Percentiles rank a stretch among this genome's conserved stretches.
Conservation (phyloP, 208 protist genomes). For the Trichomonas tenax region DNA sequence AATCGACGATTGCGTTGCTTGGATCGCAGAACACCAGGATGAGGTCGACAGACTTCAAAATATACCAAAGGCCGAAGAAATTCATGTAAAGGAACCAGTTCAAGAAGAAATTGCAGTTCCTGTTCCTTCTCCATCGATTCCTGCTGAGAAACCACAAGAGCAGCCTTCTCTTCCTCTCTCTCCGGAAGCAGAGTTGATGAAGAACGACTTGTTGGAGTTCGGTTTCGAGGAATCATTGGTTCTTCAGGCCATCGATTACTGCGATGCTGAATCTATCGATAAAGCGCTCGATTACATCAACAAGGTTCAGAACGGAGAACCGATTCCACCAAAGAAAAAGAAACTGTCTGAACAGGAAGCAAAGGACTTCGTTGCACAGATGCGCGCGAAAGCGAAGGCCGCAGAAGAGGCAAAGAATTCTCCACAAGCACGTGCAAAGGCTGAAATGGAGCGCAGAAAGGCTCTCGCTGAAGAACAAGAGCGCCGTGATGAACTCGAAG, state of each 20-base stretch:
- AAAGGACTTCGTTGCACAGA: neutral
- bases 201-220: neutral
- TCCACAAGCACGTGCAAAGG: neutral
- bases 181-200: neutral
- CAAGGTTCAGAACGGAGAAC: neutral
- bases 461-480: neutral
- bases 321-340: neutral
- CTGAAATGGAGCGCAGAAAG: neutral
- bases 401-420: neutral
- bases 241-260: neutral
- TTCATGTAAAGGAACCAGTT: neutral
- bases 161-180: neutral
- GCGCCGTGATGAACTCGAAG: neutral
- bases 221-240: neutral
- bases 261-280: neutral
- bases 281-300: neutral
- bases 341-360: neutral
- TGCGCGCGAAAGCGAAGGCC: neutral
- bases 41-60: neutral
- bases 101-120: neutral
- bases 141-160: neutral
- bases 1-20: neutral
- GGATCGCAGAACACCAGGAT: neutral
- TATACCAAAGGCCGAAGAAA: neutral
- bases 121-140: neutral